Base-by-base conservation (phyloP, 139 green algal species). In the Trebouxia sp. region DNA sequence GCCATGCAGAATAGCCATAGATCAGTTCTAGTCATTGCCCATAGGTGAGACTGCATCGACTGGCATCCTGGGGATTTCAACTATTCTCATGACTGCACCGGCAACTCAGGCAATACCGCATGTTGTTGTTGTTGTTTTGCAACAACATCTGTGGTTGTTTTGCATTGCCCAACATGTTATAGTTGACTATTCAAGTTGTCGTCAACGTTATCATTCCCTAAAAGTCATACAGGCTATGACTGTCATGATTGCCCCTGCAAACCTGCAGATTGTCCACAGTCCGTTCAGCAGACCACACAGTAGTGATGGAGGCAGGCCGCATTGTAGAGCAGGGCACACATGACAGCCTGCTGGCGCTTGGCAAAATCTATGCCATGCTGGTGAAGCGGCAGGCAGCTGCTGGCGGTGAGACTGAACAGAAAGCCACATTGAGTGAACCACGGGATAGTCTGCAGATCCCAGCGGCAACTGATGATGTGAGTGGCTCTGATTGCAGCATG, bases 11-110 rank as follows among this genome's bases (percentile, higher is more conserved):
- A 97, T 89, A 69, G 70, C 3, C 90, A 88, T n/a, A 86, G 94
- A 67, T 98, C 95, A 1, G 92, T 96, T 15, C 62, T 99, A 8
- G 92, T 99, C 11, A 96, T 98, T 32, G 95, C 95, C 0, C 95
- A 98, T 87, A 81, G 95, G 42, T 48, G 26, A 53, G 20, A 28
- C 9, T 62, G 11, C 51, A 38, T 80, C 6, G 24, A 38, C 11
- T 20, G n/a, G n/a, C n/a, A n/a, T n/a, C n/a, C n/a, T n/a, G n/a
- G n/a, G n/a, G n/a, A n/a, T n/a, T n/a, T n/a, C n/a, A n/a, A n/a
- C n/a, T n/a, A n/a, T n/a, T n/a, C n/a, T n/a, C n/a, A n/a, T n/a
- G n/a, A n/a, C n/a, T n/a, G n/a, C n/a, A n/a, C n/a, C n/a, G n/a
- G n/a, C n/a, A n/a, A n/a, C n/a, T n/a, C n/a, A n/a, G n/a, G n/a